phyloP scores from a whole-genome alignment of 2,329 filamentous ascomycete genomes.

The Aspergillus amoenus region DNA sequence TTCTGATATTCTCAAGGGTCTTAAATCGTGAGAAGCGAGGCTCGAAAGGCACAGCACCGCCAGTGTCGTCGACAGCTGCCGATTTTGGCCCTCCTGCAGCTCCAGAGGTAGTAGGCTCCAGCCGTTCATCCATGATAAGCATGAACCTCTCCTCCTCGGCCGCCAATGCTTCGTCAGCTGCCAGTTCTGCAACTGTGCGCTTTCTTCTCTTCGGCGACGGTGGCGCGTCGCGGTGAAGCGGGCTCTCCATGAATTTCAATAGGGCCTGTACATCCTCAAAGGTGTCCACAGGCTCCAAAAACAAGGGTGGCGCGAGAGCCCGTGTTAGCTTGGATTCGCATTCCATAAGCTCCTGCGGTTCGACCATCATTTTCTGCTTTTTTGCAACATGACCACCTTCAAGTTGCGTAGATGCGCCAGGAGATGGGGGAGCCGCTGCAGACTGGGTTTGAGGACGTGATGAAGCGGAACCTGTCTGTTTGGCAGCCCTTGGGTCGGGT shows the following conservation, averaged over 20 bases:
- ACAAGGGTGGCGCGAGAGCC: conserved; percentile 70
- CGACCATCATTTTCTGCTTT: conserved; percentile 74
- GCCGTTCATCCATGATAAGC: conserved; percentile 84
- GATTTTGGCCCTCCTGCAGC: conserved; percentile 59
- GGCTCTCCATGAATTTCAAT: conserved; percentile 70
- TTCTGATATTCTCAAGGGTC: conserved; percentile 79
- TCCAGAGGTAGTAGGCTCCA: conserved; percentile 60
- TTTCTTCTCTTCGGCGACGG: conserved; percentile 88
- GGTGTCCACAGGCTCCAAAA: conserved; percentile 72
- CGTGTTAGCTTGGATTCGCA: conserved; percentile 76
- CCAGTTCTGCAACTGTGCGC: conserved; percentile 90
- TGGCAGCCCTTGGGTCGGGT: conserved; percentile 56
- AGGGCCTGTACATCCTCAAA: conserved; percentile 69
- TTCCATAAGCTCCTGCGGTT: conserved; percentile 68
- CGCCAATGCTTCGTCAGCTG: conserved; percentile 87
- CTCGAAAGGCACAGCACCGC: conserved; percentile 72
- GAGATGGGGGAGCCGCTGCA: conserved; percentile 58
- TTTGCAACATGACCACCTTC: conserved; percentile 58
- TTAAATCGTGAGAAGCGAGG: conserved; percentile 90
- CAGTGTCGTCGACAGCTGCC: conserved; percentile 71
- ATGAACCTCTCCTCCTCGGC: conserved; percentile 89
- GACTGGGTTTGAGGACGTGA: conserved; percentile 39
- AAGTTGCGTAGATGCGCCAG: conserved; percentile 66
- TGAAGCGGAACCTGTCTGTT: conserved; percentile 44
- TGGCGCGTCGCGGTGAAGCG: conserved; percentile 72